Percentiles rank a stretch among this genome's conserved stretches.
Evolutionary conservation across 441 rosid species (phyloP).

Genomic region (Aquilaria agallochum): DNA sequence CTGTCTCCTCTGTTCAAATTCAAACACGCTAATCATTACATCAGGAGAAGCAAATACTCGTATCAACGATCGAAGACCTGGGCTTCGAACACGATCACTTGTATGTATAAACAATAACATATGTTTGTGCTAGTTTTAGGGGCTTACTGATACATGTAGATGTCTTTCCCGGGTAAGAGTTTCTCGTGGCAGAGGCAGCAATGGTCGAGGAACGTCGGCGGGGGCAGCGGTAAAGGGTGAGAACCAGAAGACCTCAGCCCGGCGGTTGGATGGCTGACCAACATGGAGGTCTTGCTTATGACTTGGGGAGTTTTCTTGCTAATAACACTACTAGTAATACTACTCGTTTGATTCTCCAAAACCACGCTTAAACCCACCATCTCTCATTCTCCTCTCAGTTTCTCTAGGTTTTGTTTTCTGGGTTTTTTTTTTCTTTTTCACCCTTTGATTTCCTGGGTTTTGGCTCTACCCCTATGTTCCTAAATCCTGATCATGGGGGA

Average conservation of each 20-base stretch:
- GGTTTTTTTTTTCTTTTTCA: background rate
- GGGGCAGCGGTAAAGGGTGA: conserved; percentile 10
- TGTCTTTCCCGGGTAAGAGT: conserved; percentile 63
- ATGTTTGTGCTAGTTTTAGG: background rate
- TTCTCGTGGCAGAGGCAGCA: conserved; percentile 71
- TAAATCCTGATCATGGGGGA: background rate
- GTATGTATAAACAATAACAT: conserved; percentile 3
- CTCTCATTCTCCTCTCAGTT: conserved; percentile 23
- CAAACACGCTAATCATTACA: background rate
- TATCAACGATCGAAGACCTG: background rate
- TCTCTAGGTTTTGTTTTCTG: background rate
- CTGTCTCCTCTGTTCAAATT: conserved; percentile 57
- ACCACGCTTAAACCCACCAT: conserved; percentile 88
- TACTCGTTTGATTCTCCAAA: conserved; percentile 41
- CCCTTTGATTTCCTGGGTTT: background rate
- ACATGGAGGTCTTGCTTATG: conserved; percentile 43
- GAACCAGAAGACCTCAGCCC: conserved; percentile 12
- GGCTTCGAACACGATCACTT: background rate
- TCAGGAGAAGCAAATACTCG: background rate
- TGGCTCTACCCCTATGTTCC: background rate
- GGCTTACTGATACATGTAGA: conserved; percentile 94
- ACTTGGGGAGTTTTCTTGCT: conserved; percentile 38
- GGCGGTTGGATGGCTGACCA: conserved; percentile 9
- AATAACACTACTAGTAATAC: conserved; percentile 2
- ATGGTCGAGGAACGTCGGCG: conserved; percentile 50